Conservation (phyloP, 768 basidiomycete genomes). For the Plicaturopsis crispa region DNA sequence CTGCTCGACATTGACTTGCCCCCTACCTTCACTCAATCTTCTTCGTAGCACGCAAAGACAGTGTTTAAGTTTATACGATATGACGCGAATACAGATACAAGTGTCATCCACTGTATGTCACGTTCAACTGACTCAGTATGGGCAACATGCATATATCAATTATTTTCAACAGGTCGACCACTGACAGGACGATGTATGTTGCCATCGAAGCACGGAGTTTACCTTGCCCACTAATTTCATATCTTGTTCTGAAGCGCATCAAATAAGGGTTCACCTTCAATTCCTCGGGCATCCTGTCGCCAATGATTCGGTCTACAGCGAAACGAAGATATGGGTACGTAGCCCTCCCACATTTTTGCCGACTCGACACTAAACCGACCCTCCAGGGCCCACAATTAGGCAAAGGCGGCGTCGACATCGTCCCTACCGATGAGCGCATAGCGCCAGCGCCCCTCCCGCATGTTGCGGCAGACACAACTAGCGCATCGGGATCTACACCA, state of each 20-base stretch:
- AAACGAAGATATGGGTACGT: conserved; percentile 72
- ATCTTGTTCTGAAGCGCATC: conserved; percentile 82
- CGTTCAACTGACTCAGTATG: neutral
- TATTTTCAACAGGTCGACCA: conserved; percentile 54
- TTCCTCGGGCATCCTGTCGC: conserved; percentile 90
- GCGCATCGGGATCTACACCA: neutral
- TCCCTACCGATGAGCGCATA: conserved; percentile 56
- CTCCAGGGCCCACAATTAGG: conserved; percentile 64
- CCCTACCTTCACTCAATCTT: neutral
- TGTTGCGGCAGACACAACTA: conserved; percentile 15
- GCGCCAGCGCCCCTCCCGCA: conserved; percentile 51
- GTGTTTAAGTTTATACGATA: conserved; percentile 80
- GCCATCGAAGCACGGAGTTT: conserved; percentile 2
- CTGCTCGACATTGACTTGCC: neutral
- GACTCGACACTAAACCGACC: conserved; percentile 3
- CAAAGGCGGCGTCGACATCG: conserved; percentile 72
- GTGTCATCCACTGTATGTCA: conserved; percentile 74
- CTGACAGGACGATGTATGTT: conserved; percentile 86
- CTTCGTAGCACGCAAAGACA: conserved; percentile 71
- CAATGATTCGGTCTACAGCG: conserved; percentile 92
- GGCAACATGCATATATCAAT: conserved; percentile 2
- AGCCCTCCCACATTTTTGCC: conserved; percentile 9
- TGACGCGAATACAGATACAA: conserved; percentile 72
- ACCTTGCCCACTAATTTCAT: conserved; percentile 8
- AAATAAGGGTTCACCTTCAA: conserved; percentile 95